Base-by-base conservation (phyloP, 306 rosid species). In the Acmispon strigosus region DNA sequence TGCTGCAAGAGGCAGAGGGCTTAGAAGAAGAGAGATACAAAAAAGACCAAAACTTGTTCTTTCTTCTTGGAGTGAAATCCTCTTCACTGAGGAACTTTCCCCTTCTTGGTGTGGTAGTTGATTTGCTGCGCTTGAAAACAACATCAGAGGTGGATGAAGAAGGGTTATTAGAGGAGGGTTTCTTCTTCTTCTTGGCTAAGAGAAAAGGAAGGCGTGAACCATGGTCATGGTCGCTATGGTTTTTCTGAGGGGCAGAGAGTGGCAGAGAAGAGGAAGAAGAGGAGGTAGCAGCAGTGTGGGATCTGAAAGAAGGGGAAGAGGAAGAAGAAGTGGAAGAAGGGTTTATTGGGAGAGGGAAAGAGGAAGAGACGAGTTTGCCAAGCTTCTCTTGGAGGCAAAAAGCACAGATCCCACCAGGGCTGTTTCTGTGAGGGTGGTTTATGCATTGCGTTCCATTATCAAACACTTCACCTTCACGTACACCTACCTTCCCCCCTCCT, bases 331-430 rank as follows among this genome's bases (percentile, higher is more conserved):
- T 19, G 7, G 76, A 24, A 16, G 70, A 32, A 0, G 71, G 74
- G 4, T 69, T 85, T 49, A 90, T 69, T 1, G 96, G 90, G 2
- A 86, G 82, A n/a, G 89, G 91, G 19, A 83, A 80, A 36, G 96
- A 86, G 18, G 98, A 90, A 7, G 96, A 88, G 5, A 92, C 87
- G 8, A 92, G 92, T 74, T 88, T 92, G 1, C 93, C 91, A 11
- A 90, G 96, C 85, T 90, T 92, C 24, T 90, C 98, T 43, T 92
- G 96, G 8, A 92, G 96, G 50, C 98, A 92, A 29, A 86, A 83
- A 3, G 98, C 96, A 14, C 96, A 92, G 82, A 92, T 92, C 27
- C 96, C 98, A 29, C 87, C 85, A 0, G 96, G 85, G 73, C 82
- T 92, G 80, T 59, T 90, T 29, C 85, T 76, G 60, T 70, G 78